Evolutionary conservation across 257 asterid species (phyloP), one percentile per base, ranked within the genome.

Genomic region (Gardenia jasminoides): DNA sequence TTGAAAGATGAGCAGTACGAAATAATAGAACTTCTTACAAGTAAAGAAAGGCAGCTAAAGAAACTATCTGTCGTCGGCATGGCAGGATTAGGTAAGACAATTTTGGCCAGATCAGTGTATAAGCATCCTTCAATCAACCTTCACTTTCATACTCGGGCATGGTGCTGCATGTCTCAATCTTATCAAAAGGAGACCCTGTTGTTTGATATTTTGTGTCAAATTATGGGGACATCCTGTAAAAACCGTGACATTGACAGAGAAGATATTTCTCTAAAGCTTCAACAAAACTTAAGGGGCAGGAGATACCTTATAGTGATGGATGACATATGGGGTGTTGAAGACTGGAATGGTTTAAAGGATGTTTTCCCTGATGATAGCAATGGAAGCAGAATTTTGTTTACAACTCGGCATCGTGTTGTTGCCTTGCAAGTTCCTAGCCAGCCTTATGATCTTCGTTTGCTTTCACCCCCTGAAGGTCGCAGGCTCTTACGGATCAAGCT

Each of bases 401-500:
- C 85, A 1, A 54, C 62, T 54, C 62, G n/a, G n/a, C 1, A 1
- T 7, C 62, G 19, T 54, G 62, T 2, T 72, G 28, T 72, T 30
- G 76, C 65, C 66, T 8, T 10, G 12, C 13, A 48, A 72, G 62
- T 44, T 15, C 26, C 47, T 11, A 31, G 62, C 17, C 3, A 11
- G 6, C 47, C 1, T 16, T 52, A 47, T 28, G 39, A 6, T 72
- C 76, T 72, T 10, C 66, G 47, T 20, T 46, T 30, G 17, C 76
- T 72, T 48, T 47, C 66, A 58, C 13, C 15, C 19, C 70, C 26
- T 5, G 83, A 88, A 56, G 82, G 89, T 26, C 82, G 89, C 84
- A 79, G 72, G 67, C 59, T 86, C 52, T 62, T 84, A 61, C 19
- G 80, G 67, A 24, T 48, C 74, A 88, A 88, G 83, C 80, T 86